A percentile compares a stretch with the other conserved stretches of the same genome.
phyloP scores from a whole-genome alignment of 805 yeast genomes.

The Saccharomycopsis sp. region DNA sequence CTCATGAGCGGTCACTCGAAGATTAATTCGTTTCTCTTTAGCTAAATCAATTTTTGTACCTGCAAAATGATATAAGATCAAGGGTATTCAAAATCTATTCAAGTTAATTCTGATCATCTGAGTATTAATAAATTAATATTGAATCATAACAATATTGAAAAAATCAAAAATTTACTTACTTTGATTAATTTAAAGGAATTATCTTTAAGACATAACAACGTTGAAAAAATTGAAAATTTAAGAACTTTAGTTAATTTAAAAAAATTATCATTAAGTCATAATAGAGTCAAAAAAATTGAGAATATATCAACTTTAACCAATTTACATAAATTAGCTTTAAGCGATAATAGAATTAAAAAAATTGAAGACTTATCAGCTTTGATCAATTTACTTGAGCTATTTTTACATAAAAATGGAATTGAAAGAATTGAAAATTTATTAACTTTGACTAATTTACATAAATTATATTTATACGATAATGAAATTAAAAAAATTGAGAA shows the following conservation, averaged over 20 bases:
- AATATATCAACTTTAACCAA: constrained; percentile 1
- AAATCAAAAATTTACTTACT: neutral
- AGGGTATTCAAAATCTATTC: no score
- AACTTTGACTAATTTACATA: neutral
- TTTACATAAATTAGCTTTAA: constrained; percentile 6
- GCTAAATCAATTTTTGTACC: no score
- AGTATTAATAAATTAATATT: no score
- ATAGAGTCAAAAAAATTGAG: constrained; percentile 6
- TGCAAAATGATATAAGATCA: no score
- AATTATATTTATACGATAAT: constrained; percentile 9
- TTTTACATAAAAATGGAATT: constrained; percentile 4
- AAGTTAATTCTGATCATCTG: no score
- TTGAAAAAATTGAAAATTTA: neutral
- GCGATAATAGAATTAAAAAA: constrained; percentile 3
- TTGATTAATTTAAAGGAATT: neutral
- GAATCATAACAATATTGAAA: no score
- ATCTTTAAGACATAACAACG: neutral
- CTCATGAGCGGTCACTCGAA: no score
- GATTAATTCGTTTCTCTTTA: no score
- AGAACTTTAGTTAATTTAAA: neutral
- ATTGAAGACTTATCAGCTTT: neutral
- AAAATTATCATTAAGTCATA: constrained; percentile 3
- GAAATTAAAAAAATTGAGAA: constrained; percentile 1
- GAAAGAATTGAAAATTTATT: neutral
- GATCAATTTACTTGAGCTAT: neutral